Evolutionary conservation across 768 basidiomycete genomes (phyloP).

Genomic region (Termitomyces sp.): DNA sequence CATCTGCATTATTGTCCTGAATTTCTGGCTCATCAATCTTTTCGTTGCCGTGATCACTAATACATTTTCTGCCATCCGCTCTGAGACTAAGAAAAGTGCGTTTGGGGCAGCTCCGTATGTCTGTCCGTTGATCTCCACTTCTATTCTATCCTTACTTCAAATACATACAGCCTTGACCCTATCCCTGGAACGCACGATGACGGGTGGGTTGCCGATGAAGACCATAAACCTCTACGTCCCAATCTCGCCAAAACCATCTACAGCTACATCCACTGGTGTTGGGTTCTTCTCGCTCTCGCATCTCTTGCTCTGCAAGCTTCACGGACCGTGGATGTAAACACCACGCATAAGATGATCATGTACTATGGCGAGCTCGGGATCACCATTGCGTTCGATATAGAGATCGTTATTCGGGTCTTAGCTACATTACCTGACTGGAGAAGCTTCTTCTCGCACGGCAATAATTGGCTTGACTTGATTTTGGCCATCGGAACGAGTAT

Average conservation of each 20-base stretch:
- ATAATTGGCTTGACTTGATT: constrained; percentile 71
- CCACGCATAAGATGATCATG: constrained; percentile 40
- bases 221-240: constrained; percentile 31
- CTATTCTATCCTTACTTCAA: not conserved
- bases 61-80: constrained; percentile 83
- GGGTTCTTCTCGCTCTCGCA: constrained; percentile 69
- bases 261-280: constrained; percentile 58
- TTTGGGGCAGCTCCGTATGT: constrained; percentile 79
- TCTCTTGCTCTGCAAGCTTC: constrained; percentile 73
- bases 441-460: constrained; percentile 55
- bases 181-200: constrained; percentile 58
- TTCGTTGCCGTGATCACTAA: constrained; percentile 96
- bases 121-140: not conserved
- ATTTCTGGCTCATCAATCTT: constrained; percentile 91
- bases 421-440: constrained; percentile 81
- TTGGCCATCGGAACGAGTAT: constrained; percentile 71
- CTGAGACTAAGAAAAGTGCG: constrained; percentile 84
- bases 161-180: constrained; percentile 21
- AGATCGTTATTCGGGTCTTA: constrained; percentile 72
- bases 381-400: constrained; percentile 82
- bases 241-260: constrained; percentile 54
- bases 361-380: constrained; percentile 69
- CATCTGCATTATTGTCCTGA: constrained; percentile 75
- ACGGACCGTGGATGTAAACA: constrained; percentile 43
- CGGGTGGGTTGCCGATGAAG: constrained; percentile 47